Base-by-base conservation (phyloP, 352 stramenopile species). In the Aphanomyces invadans region DNA sequence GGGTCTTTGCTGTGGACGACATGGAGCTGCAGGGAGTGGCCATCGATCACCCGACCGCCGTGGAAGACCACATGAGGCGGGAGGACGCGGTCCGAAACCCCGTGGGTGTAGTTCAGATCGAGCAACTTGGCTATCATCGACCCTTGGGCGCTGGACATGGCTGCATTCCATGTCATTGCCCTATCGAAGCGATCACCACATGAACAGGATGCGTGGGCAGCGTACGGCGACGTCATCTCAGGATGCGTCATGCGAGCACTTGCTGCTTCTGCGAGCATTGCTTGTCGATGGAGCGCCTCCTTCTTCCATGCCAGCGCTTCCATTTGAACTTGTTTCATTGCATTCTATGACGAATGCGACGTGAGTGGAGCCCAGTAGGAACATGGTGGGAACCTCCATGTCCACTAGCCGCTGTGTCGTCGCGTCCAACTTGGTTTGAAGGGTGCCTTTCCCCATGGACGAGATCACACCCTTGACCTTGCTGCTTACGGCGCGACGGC, bases 401-500 rank as follows among this genome's bases (percentile, higher is more conserved):
- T 32, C 21, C 15, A 21, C 2, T 11, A 64, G 55, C 36, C 38
- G 19, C 4, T 45, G 31, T n/a, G 19, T 36, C 12, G 55, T 45
- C 12, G 70, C 68, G 59, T 87, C 81, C 71, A 87, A 78, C n/a
- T 89, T 88, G 7, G 81, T 73, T 3, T 69, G 73, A 11, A 91
- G 64, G 10, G 80, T 77, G n/a, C 89, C 79, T 49, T 83, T 84
- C 3, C 80, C 80, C 0, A 91, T 63, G 36, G 73, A 86, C 9
- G 74, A 78, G 32, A 89, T 73, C 11, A 83, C 75, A 29, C 76
- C 74, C 26, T 79, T 83, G 55, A 88, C 76, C 23, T 75, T 72
- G 19, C 56, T 80, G 65, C 87, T 77, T 2, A 88, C 65, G 62
- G 86, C 72, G 2, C 72, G 74, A 0, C 73, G 78, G 26, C 76